Evolutionary conservation across 495 filamentous ascomycete genomes (phyloP).

Genomic region (Aspergillus mulundensis): DNA sequence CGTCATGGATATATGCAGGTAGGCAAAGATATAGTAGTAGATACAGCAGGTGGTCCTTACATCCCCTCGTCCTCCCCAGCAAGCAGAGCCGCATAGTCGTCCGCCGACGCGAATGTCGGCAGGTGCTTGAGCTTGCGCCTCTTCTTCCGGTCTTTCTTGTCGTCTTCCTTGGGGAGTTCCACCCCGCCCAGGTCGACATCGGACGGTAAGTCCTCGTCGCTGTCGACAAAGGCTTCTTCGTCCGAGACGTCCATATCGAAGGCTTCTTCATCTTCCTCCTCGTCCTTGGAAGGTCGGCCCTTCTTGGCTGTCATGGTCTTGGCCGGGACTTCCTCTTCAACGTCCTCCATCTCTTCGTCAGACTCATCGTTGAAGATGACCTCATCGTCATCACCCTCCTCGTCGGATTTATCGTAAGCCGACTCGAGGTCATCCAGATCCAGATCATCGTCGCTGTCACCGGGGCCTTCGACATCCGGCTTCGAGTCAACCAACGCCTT

Average conservation of each 20-base stretch:
- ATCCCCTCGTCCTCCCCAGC: conserved; percentile 66
- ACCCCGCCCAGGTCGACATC: conserved; percentile 45
- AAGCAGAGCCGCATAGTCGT: conserved; percentile 89
- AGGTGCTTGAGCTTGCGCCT: conserved; percentile 80
- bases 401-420: conserved; percentile 44
- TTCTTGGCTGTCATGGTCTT: conserved; percentile 22
- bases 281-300: conserved; percentile 35
- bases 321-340: conserved; percentile 43
- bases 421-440: conserved; percentile 64
- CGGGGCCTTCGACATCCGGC: conserved; percentile 67
- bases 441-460: conserved; percentile 57
- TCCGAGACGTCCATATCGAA: conserved; percentile 50
- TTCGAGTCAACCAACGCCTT: conserved; percentile 78
- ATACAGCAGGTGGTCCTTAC: conserved; percentile 18
- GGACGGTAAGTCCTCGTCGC: conserved; percentile 52
- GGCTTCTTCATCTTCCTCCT: conserved; percentile 44
- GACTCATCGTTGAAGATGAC: conserved; percentile 49
- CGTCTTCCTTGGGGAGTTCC: conserved; percentile 36
- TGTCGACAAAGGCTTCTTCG: conserved; percentile 50
- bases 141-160: conserved; percentile 59
- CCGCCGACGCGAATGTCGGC: conserved; percentile 85
- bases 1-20: neutral
- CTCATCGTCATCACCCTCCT: conserved; percentile 51
- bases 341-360: conserved; percentile 44
- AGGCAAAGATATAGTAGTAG: neutral